Evolutionary conservation across 225 moss, liverwort and hornwort species (phyloP).

Genomic region (Neckera pumila): DNA sequence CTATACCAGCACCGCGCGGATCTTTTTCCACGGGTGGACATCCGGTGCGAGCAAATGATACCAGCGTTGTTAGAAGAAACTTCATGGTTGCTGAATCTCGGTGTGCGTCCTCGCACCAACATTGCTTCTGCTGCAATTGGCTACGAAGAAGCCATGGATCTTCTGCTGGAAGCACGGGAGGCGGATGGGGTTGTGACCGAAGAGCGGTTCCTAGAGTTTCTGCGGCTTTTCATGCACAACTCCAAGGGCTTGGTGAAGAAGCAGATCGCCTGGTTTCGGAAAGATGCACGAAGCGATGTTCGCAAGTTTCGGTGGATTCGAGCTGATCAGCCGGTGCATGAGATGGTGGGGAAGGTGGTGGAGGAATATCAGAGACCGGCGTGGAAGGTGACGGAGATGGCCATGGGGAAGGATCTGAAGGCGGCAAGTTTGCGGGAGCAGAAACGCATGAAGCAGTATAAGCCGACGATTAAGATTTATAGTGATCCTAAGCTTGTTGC

Average conservation of each 20-base stretch:
- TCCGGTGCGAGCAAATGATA: conserved; percentile 7
- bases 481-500: neutral
- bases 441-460: conserved; percentile 17
- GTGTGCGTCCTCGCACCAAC: neutral
- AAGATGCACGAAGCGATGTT: neutral
- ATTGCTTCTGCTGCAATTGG: conserved; percentile 20
- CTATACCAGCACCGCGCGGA: conserved; percentile 2
- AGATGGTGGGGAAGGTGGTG: neutral
- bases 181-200: neutral
- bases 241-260: conserved; percentile 13
- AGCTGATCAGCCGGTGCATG: neutral
- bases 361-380: conserved; percentile 1
- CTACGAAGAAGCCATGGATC: conserved; percentile 27
- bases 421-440: conserved; percentile 7
- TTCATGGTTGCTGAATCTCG: neutral
- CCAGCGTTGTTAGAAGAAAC: conserved; percentile 9
- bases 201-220: neutral
- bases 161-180: conserved; percentile 2
- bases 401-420: neutral
- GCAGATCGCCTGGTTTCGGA: conserved; percentile 28
- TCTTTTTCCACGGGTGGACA: neutral
- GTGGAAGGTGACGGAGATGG: neutral
- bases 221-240: neutral
- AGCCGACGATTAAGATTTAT: neutral
- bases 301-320: conserved; percentile 24